Evolutionary conservation across 768 basidiomycete species (phyloP).

Genomic region (Rhodotorula toruloides): DNA sequence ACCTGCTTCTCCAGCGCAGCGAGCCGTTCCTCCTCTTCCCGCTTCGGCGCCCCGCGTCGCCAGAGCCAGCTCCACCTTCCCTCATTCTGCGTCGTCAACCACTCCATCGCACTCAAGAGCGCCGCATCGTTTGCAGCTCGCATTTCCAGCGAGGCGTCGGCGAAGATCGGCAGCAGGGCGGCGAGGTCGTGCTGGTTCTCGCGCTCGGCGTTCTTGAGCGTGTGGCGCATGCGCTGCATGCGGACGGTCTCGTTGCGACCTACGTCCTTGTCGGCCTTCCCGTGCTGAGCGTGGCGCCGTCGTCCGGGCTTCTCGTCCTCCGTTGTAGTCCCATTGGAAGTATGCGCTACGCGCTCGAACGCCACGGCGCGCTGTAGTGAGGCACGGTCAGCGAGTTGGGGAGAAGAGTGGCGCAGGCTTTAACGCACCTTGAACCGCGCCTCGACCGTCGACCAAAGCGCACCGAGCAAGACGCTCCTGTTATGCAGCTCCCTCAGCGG

Average conservation of each 20-base stretch:
- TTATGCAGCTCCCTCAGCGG: slow-evolving; percentile 22
- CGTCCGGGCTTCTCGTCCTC: not conserved
- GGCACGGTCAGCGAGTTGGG: not conserved
- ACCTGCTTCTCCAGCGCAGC: slow-evolving; percentile 12
- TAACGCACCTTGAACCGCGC: slow-evolving; percentile 5
- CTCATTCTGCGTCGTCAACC: slow-evolving; percentile 41
- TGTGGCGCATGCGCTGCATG: slow-evolving; percentile 18
- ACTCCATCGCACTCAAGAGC: slow-evolving; percentile 42
- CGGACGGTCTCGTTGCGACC: slow-evolving; percentile 10
- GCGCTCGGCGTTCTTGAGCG: slow-evolving; percentile 29
- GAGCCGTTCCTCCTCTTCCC: slow-evolving; percentile 1
- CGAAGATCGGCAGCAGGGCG: slow-evolving; percentile 45
- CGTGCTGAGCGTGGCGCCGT: not conserved
- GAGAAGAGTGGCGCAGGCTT: no score
- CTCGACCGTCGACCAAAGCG: slow-evolving; percentile 13
- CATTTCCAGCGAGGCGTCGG: slow-evolving; percentile 33
- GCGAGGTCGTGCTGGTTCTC: slow-evolving; percentile 41
- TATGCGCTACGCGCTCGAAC: not conserved
- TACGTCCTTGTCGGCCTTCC: not conserved
- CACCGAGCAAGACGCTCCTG: slow-evolving; percentile 14
- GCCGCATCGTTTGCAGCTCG: slow-evolving; percentile 37
- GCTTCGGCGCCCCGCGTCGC: not conserved
- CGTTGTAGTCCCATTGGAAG: no score
- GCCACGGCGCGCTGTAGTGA: not conserved
- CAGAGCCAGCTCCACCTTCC: slow-evolving; percentile 10